A percentile compares a stretch with the other conserved stretches of the same genome.
Evolutionary conservation across 1,284 basidiomycete species (phyloP).

Genomic region (Rhodotorula glutinis): DNA sequence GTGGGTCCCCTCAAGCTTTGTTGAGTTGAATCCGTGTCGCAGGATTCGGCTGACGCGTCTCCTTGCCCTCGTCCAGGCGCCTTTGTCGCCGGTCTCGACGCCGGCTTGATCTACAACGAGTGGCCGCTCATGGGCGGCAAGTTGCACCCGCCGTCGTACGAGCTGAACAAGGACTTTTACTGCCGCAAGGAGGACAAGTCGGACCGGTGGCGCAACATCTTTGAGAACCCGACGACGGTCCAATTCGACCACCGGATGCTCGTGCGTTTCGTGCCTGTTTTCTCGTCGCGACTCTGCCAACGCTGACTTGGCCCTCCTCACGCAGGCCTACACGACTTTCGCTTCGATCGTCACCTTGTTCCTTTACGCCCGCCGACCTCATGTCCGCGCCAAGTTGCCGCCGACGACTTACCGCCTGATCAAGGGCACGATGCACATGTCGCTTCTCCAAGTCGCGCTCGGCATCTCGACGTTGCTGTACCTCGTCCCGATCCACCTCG

Average conservation of each 20-base stretch:
- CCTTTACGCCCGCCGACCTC: constrained; percentile 54
- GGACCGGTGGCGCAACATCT: constrained; percentile 82
- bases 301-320: constrained; percentile 10
- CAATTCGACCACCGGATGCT: constrained; percentile 94
- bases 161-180: constrained; percentile 77
- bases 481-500: constrained; percentile 87
- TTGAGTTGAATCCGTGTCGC: too few relatives aligned
- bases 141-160: constrained; percentile 74
- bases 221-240: constrained; percentile 96
- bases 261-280: constrained; percentile 53
- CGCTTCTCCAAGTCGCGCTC: constrained; percentile 78
- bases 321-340: constrained; percentile 78
- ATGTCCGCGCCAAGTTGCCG: constrained; percentile 63
- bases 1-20: too few relatives aligned
- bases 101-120: constrained; percentile 94
- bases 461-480: constrained; percentile 91
- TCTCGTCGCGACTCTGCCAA: constrained; percentile 18
- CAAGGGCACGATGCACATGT: constrained; percentile 72
- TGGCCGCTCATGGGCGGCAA: constrained; percentile 90
- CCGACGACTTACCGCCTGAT: constrained; percentile 62
- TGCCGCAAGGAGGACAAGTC: constrained; percentile 63
- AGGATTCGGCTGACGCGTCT: background rate
- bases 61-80: constrained; percentile 62
- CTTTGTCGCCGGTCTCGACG: constrained; percentile 96
- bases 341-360: constrained; percentile 63